A percentile compares a stretch with the other conserved stretches of the same genome.
Conservation (phyloP, 345 rosid genomes). For the Eucalyptus pauciflora region DNA sequence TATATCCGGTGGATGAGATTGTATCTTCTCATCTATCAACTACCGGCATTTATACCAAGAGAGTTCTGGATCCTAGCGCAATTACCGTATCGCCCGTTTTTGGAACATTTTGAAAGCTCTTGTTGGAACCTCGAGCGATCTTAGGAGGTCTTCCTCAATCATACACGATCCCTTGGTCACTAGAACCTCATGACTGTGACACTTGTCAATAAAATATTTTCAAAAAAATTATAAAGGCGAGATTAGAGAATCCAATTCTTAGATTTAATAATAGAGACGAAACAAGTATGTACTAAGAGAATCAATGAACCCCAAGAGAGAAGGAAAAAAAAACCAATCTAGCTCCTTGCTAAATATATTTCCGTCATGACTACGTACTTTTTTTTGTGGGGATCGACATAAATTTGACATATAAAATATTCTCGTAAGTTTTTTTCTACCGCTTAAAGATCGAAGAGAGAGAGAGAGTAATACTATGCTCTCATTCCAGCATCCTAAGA, state of each 20-base stretch:
- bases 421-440: not conserved
- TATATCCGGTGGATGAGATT: too few species aligned
- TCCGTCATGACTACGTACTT: not conserved
- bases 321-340: not conserved
- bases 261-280: not conserved
- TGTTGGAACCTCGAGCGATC: too few species aligned
- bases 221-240: not conserved
- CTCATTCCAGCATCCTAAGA: not conserved
- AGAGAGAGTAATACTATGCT: not conserved
- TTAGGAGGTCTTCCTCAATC: too few species aligned
- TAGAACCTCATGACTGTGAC: fast-evolving
- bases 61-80: too few species aligned
- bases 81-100: too few species aligned
- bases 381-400: not conserved
- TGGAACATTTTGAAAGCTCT: too few species aligned
- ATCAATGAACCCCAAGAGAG: fast-evolving
- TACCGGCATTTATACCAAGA: too few species aligned
- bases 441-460: not conserved
- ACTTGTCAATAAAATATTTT: not conserved
- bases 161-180: too few species aligned
- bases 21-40: too few species aligned
- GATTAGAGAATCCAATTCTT: not conserved
- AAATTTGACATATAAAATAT: not conserved
- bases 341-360: not conserved
- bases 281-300: not conserved